phyloP scores from a whole-genome alignment of 1,284 basidiomycete genomes.

The Pascua sp. region DNA sequence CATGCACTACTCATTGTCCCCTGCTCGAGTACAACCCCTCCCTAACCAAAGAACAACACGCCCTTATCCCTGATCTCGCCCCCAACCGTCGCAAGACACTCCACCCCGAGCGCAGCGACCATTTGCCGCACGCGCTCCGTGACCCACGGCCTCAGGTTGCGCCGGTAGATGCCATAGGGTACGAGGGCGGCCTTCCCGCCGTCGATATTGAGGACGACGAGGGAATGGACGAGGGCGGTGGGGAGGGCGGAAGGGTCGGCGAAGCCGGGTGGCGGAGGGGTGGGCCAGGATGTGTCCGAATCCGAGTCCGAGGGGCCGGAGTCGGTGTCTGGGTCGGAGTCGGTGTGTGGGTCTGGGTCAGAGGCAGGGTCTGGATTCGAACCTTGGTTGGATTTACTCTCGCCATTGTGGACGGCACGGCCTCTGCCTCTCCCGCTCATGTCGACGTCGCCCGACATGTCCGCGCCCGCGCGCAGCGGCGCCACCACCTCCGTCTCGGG shows the following conservation, averaged over 20 bases:
- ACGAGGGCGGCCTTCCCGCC: constrained; percentile 2
- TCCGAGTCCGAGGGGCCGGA: constrained; percentile 15
- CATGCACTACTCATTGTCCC: too few relatives aligned
- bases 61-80: too few relatives aligned
- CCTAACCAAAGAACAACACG: too few relatives aligned
- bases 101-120: too few relatives aligned
- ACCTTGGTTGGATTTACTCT: too few relatives aligned
- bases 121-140: constrained; percentile 10
- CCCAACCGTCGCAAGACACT: too few relatives aligned
- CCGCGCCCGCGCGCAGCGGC: constrained; percentile 8
- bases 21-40: too few relatives aligned
- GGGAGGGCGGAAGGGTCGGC: constrained; percentile 23
- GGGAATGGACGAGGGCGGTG: constrained; percentile 17
- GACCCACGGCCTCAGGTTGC: constrained; percentile 1
- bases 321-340: constrained; percentile 5
- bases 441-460: background rate
- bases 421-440: background rate
- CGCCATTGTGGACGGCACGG: background rate
- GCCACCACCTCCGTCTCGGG: background rate
- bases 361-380: too few relatives aligned
- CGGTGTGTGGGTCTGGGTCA: too few relatives aligned
- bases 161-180: constrained; percentile 8
- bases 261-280: constrained; percentile 42
- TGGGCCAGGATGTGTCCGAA: constrained; percentile 25
- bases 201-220: constrained; percentile 28